Percentiles rank a stretch among this genome's conserved stretches.
Evolutionary conservation across 352 stramenopile species (phyloP).

Genomic region (Phytophthora sp.): DNA sequence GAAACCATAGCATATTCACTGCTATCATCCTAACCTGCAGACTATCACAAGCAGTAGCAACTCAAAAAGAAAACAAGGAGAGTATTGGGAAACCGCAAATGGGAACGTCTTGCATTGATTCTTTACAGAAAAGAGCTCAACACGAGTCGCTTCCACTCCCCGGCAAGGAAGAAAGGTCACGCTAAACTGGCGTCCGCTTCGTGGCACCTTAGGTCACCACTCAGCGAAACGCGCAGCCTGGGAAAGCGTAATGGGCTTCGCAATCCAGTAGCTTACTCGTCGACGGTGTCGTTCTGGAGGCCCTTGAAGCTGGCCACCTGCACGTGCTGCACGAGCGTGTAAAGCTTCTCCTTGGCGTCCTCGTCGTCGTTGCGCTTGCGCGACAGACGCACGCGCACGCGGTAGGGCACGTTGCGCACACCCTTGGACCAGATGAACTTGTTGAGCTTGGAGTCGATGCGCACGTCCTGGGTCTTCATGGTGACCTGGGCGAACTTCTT

Average conservation of each 20-base stretch:
- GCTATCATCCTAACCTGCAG: no score
- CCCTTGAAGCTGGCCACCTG: slow-evolving; percentile 96
- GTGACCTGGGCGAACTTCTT: slow-evolving; percentile 97
- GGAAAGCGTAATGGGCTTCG: slow-evolving; percentile 18
- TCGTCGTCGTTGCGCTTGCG: slow-evolving; percentile 99
- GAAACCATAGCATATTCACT: no score
- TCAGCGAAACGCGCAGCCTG: slow-evolving; percentile 5
- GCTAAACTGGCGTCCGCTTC: slow-evolving; percentile 6
- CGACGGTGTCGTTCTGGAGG: slow-evolving; percentile 96
- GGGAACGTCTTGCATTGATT: slow-evolving; percentile 44
- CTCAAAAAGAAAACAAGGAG: background rate
- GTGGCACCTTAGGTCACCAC: slow-evolving; percentile 17
- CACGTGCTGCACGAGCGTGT: slow-evolving; percentile 98
- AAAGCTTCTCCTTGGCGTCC: slow-evolving; percentile 99
- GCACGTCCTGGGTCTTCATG: slow-evolving; percentile 98
- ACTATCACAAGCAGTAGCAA: no score
- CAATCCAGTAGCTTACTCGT: slow-evolving; percentile 75
- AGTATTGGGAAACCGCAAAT: slow-evolving; percentile 41
- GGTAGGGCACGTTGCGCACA: slow-evolving; percentile 97
- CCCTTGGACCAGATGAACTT: slow-evolving; percentile 98
- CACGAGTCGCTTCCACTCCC: slow-evolving; percentile 30
- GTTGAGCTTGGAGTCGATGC: slow-evolving; percentile 96
- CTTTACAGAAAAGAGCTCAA: slow-evolving; percentile 31
- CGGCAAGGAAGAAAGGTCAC: slow-evolving; percentile 34
- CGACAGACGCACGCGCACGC: slow-evolving; percentile 97